phyloP scores from a whole-genome alignment of 148 eudicot species.

The Fagopyrum homotropicum region DNA sequence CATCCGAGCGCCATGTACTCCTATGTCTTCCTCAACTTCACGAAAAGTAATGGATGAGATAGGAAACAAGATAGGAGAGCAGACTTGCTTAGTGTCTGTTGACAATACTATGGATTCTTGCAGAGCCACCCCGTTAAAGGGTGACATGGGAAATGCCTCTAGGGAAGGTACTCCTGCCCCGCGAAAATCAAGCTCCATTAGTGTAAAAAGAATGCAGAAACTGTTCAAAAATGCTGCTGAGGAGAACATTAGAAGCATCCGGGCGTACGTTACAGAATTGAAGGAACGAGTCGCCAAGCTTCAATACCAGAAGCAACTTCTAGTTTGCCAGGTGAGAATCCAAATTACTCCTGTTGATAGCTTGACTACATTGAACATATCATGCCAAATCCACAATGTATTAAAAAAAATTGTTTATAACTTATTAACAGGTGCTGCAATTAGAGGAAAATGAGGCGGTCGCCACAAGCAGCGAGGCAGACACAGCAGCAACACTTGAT shows the following conservation, averaged over 20 bases:
- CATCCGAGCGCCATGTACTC: conserved; percentile 79
- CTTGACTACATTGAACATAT: no score
- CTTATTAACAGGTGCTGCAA: conserved; percentile 58
- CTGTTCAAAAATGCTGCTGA: conserved; percentile 88
- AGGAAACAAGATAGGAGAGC: conserved; percentile 39
- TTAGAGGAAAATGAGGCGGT: conserved; percentile 60
- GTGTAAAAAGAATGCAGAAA: conserved; percentile 77
- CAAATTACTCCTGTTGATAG: not conserved
- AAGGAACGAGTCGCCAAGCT: conserved; percentile 95
- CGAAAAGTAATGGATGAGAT: conserved; percentile 50
- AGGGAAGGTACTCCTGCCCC: conserved; percentile 46
- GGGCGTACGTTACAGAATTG: conserved; percentile 79
- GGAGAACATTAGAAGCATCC: conserved; percentile 76
- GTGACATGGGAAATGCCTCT: conserved; percentile 24
- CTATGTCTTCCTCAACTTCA: conserved; percentile 34
- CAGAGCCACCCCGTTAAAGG: conserved; percentile 33
- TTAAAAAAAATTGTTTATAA: not conserved
- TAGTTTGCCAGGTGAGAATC: conserved; percentile 77
- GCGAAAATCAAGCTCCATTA: conserved; percentile 47
- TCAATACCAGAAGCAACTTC: conserved; percentile 94
- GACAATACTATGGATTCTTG: conserved; percentile 26
- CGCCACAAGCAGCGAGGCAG: conserved; percentile 31
- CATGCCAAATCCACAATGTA: not conserved
- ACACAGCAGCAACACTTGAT: conserved; percentile 23
- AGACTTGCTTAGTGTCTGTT: conserved; percentile 11